Conservation (phyloP, 306 rosid genomes). For the Potentilla sterilis region DNA sequence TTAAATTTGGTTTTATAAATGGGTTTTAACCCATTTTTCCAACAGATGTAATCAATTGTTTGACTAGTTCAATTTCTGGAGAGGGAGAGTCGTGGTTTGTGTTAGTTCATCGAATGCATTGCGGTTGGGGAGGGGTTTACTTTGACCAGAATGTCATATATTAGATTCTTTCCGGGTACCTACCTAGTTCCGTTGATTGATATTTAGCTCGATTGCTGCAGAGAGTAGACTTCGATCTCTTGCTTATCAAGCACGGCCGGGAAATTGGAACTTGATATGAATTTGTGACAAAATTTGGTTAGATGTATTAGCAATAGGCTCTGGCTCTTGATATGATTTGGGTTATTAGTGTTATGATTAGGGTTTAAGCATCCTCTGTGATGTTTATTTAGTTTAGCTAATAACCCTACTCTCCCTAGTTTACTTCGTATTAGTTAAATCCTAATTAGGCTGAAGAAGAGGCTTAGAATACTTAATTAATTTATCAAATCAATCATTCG, state of each 20-base stretch:
- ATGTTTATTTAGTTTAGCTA: neutral
- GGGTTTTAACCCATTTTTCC: too few relatives aligned
- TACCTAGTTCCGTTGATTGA: neutral
- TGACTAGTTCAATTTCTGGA: neutral
- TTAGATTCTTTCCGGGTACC: neutral
- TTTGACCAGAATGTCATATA: constrained; percentile 11
- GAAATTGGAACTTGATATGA: neutral
- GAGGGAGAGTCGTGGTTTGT: neutral
- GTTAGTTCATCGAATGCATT: neutral
- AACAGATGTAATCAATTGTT: neutral
- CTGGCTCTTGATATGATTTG: too few relatives aligned
- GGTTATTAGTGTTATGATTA: neutral
- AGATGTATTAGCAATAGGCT: too few relatives aligned
- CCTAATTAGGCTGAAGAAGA: neutral
- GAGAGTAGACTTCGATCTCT: neutral
- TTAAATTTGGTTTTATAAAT: too few relatives aligned
- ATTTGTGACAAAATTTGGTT: too few relatives aligned
- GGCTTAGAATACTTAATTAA: neutral
- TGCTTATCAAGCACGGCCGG: neutral
- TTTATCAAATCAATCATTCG: neutral
- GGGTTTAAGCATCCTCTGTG: neutral
- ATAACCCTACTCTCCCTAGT: neutral
- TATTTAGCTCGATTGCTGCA: neutral
- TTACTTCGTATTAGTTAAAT: neutral
- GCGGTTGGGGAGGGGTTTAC: constrained; percentile 4